Percentiles rank a stretch among this genome's conserved stretches.
These are phyloP conservation scores for Lentinula aciculospora DNA, from an alignment of 768 basidiomycete species.

Conservation along the genomic window DNA sequence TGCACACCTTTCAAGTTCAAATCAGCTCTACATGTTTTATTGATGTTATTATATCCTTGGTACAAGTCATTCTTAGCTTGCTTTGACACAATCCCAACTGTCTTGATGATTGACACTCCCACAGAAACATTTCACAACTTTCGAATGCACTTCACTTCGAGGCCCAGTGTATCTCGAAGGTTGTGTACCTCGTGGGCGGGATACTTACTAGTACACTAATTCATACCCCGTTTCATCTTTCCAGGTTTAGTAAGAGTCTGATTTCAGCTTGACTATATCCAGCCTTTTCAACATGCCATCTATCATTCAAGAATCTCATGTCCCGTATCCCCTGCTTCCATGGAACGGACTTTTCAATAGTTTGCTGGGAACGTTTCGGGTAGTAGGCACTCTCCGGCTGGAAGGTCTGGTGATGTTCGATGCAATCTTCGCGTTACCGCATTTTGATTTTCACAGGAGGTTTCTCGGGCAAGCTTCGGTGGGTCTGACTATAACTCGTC, in stretches of 20 bases:
- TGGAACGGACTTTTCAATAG: background rate
- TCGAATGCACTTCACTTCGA: background rate
- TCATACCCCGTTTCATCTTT: background rate
- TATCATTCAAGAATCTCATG: background rate
- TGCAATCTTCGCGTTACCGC: background rate
- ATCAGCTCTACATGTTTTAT: too few relatives aligned
- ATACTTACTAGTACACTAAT: background rate
- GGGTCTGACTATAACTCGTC: background rate
- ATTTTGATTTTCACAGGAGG: background rate
- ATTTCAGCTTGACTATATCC: background rate
- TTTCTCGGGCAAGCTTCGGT: background rate
- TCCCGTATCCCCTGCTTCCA: background rate
- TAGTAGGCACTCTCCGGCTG: background rate
- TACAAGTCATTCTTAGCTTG: too few relatives aligned
- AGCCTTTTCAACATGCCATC: background rate
- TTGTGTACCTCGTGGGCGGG: background rate
- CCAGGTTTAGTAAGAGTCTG: background rate
- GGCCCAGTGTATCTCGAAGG: background rate
- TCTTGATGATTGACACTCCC: too few relatives aligned
- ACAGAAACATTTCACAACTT: too few relatives aligned
- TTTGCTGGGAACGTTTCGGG: background rate
- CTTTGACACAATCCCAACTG: too few relatives aligned
- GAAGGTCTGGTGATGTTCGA: background rate
- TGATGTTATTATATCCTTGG: too few relatives aligned
- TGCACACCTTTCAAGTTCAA: too few relatives aligned